Evolutionary conservation across 805 yeast species (phyloP), one percentile per base, ranked within the genome.

Genomic region (Clavispora vitiphila): DNA sequence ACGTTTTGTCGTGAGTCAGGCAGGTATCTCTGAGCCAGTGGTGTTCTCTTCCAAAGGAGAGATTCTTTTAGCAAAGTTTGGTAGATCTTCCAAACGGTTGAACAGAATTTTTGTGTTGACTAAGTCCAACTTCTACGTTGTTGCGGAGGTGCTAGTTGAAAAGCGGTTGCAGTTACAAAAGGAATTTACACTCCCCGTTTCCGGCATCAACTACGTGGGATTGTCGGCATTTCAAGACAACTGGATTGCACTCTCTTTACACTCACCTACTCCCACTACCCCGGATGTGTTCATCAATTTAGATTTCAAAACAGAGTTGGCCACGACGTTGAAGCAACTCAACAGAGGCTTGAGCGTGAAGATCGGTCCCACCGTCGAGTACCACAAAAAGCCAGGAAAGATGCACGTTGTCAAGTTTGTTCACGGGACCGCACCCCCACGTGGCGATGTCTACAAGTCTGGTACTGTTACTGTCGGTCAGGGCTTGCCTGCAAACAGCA

Each of bases 321-420:
- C 86, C 1, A 81, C 96, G 0, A 85, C 83, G 37, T 64, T 90
- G 58, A 83, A 80, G 57, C 76, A 76, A 46, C 47, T 82, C 38
- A 79, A 81, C 52, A 72, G 74, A 12, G 72, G 76, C 0, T 65
- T 88, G 37, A 69, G 73, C 3, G 74, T 93, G 35, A 74, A 72
- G 34, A 75, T 93, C 48, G 90, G 83, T 2, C 76, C 85, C 3
- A 76, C 85, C 0, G 76, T 93, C 43, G 76, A 78, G 47, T 93
- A 93, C 64, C 86, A 83, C 65, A 93, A 91, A 74, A 93, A 93
- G 61, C 88, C 96, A 1, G 95, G 95, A 2, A 78, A 78, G 60
- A 82, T 78, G 60, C 93, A 89, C 46, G 61, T 75, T 8, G 84
- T 93, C 51, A 89, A 86, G 61, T 78, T 84, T 56, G 78, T 74